These are phyloP conservation scores for Plasmodium adleri DNA, from an alignment of 169 alveolate species.

Conservation along the genomic window DNA sequence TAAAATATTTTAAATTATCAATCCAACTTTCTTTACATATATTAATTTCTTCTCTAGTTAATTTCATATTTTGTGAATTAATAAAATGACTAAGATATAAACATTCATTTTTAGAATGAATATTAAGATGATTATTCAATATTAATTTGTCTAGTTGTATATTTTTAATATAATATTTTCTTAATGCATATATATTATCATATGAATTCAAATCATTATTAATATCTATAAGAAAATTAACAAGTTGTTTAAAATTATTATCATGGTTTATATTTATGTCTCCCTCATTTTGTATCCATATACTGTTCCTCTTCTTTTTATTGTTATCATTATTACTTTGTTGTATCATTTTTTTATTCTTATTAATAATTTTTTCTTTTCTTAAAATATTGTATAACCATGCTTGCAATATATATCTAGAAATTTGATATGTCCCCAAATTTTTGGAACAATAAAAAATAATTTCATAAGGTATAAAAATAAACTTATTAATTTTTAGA, in stretches of 20 bases:
- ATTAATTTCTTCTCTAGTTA: constrained; percentile 62
- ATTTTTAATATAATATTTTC: constrained; percentile 17
- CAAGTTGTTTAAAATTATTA: constrained; percentile 29
- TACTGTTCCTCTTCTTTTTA: not conserved
- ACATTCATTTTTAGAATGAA: constrained; percentile 42
- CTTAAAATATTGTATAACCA: constrained; percentile 17
- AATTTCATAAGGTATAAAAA: constrained; percentile 38
- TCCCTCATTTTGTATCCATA: not conserved
- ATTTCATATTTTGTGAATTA: constrained; percentile 22
- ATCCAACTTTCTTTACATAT: constrained; percentile 48
- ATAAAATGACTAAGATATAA: constrained; percentile 24
- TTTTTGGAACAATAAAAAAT: constrained; percentile 53
- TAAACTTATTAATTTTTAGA: constrained; percentile 16
- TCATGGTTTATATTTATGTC: not conserved
- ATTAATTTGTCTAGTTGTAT: constrained; percentile 26
- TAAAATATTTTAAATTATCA: constrained; percentile 41
- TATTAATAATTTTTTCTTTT: not conserved
- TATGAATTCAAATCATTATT: constrained; percentile 28
- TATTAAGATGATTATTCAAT: constrained; percentile 39
- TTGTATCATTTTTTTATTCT: not conserved
- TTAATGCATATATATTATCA: constrained; percentile 60
- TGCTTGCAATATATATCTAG: constrained; percentile 26
- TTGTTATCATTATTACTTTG: not conserved
- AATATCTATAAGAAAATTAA: constrained; percentile 55
- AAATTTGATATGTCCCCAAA: constrained; percentile 41